These are phyloP conservation scores for Plasmodium malariae DNA, from an alignment of 169 alveolate genomes.

Conservation along the genomic window DNA sequence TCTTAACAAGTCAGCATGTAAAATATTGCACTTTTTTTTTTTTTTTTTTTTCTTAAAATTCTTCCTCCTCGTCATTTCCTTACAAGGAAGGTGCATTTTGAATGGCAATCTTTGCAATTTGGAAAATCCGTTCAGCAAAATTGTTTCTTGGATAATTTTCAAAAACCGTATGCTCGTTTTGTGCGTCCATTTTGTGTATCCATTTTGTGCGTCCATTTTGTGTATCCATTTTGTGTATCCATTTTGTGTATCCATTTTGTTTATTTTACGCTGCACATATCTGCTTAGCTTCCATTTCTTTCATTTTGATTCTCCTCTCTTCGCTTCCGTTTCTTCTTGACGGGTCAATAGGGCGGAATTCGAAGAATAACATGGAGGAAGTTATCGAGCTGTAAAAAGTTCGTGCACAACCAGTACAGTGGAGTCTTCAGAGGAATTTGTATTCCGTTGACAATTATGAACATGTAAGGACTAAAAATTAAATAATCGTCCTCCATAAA, in stretches of 20 bases:
- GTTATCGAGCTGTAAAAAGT: slow-evolving; percentile 64
- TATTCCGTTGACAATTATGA: slow-evolving; percentile 66
- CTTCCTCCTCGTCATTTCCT: no score
- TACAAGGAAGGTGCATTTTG: no score
- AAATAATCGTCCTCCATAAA: slow-evolving; percentile 62
- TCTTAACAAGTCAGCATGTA: no score
- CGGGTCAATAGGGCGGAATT: slow-evolving; percentile 38
- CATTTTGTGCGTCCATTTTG: background rate
- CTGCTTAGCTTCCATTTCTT: slow-evolving; percentile 15
- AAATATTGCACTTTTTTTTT: no score
- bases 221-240: background rate
- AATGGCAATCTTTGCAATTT: no score
- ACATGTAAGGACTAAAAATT: slow-evolving; percentile 64
- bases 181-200: background rate
- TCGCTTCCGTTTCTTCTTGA: slow-evolving; percentile 15
- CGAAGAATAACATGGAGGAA: slow-evolving; percentile 69
- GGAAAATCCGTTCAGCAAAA: no score
- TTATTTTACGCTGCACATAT: no score
- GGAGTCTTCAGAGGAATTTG: slow-evolving; percentile 74
- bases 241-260: background rate
- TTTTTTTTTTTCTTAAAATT: no score
- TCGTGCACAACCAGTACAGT: slow-evolving; percentile 45
- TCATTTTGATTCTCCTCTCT: slow-evolving; percentile 26
- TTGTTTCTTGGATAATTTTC: no score
- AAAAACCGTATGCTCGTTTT: no score